Base-by-base conservation (phyloP, 305 asterid species). In the Fraxinus albicans region DNA sequence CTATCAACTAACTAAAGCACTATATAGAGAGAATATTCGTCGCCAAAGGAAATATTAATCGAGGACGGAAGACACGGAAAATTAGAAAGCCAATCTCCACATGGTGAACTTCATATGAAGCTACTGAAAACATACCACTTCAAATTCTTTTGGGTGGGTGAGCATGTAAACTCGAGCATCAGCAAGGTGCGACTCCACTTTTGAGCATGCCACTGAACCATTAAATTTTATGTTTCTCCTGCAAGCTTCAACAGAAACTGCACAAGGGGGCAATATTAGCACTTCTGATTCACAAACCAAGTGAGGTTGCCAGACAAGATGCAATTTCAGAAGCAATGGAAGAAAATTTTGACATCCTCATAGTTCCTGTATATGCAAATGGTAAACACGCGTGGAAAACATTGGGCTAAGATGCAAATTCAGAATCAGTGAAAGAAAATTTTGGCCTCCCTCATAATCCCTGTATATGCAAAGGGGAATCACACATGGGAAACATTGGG, bases 91-190 rank as follows among this genome's bases (percentile, higher is more conserved):
- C 44, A 72, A 79, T 40, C 7, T 65, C 42, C 17, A 78, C 31
- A 44, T 72, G 76, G 58, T 70, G 76, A 40, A 79, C 63, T 35
- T 27, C 35, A 25, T 27, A 27, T 27, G 73, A 65, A 23, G 34
- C 35, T 25, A 65, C 53, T 29, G 63, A 72, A 75, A 83, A 79
- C 92, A 77, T 92, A 96, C 99, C 97, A 93, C 90, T 75, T 96
- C 99, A 88, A 93, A 96, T 88, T 96, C 99, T 77, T 96, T 96
- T 40, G 99, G 95, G 87, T 96, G 98, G 65, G 96, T 91, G 83
- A 94, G 98, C 98, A 96, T 93, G 89, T 94, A 92, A 58, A 94
- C 95, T 86, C 98, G 91, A 44, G 99, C 99, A 84, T 96, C 99
- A 78, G 89, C 93, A 86, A 91, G 93, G 81, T 89, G 89, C 7